Conservation (phyloP, 306 rosid genomes). For the Crotalaria pallida region DNA sequence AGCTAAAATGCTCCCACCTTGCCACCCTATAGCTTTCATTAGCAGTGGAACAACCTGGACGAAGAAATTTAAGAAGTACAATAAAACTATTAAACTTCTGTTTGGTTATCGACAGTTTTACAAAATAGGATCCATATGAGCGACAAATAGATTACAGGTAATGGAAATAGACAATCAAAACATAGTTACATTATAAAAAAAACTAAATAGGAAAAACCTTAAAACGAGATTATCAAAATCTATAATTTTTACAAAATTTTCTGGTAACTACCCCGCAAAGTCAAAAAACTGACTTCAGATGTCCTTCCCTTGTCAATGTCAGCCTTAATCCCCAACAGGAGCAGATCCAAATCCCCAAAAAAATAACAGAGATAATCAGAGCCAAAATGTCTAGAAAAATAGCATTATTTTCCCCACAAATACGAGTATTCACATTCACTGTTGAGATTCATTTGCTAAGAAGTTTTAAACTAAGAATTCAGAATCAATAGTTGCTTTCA, state of each 20-base stretch:
- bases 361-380: neutral
- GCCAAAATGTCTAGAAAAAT: neutral
- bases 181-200: neutral
- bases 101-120: neutral
- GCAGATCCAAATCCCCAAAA: neutral
- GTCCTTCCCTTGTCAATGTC: neutral
- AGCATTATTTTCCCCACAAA: neutral
- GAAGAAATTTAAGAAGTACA: constrained; percentile 4
- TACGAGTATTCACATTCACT: neutral
- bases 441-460: neutral
- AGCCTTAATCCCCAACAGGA: neutral
- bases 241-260: neutral
- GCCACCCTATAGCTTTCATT: constrained; percentile 99
- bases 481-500: neutral
- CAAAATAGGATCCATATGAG: neutral
- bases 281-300: neutral
- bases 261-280: neutral
- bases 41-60: constrained; percentile 92
- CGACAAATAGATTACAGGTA: neutral
- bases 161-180: neutral
- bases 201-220: neutral
- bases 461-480: neutral
- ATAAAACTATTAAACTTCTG: neutral
- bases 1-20: constrained; percentile 96
- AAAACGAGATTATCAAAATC: neutral